Percentiles rank a stretch among this genome's conserved stretches.
Evolutionary conservation across 352 stramenopile genomes (phyloP).

Genomic region (Phytopythium ostracodes): DNA sequence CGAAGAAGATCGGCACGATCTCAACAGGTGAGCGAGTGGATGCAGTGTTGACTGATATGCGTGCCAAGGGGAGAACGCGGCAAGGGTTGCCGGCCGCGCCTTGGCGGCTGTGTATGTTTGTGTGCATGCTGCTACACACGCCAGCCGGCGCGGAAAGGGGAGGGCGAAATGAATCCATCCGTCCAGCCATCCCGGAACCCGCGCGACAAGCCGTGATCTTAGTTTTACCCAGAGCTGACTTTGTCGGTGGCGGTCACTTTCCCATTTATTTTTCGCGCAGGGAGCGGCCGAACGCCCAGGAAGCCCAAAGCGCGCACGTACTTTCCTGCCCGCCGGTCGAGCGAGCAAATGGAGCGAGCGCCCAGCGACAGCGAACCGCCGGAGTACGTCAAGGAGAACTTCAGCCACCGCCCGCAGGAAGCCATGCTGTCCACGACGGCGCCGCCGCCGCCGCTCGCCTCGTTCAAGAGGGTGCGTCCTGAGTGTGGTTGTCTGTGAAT

Average conservation of each 20-base stretch:
- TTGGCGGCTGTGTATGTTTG: too few relatives aligned
- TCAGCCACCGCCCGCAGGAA: slow-evolving; percentile 12
- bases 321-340: neutral
- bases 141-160: slow-evolving; percentile 2
- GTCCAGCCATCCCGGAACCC: slow-evolving; percentile 4
- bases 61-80: neutral
- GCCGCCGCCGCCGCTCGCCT: slow-evolving; percentile 4
- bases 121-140: neutral
- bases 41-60: too few relatives aligned
- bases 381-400: slow-evolving; percentile 25
- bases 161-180: slow-evolving; percentile 8
- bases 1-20: slow-evolving; percentile 3
- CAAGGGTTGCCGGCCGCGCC: slow-evolving; percentile 1
- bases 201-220: slow-evolving; percentile 6
- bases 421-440: slow-evolving; percentile 9
- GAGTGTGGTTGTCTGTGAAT: neutral
- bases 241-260: too few relatives aligned
- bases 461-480: slow-evolving; percentile 35
- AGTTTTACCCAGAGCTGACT: too few relatives aligned
- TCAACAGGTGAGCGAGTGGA: neutral
- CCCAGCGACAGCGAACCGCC: neutral
- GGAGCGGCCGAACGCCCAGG: too few relatives aligned
- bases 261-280: too few relatives aligned
- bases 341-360: neutral
- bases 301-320: too few relatives aligned